Conservation (phyloP, 2,329 filamentous ascomycete species). For the Pseudocercospora pini-densiflorae region DNA sequence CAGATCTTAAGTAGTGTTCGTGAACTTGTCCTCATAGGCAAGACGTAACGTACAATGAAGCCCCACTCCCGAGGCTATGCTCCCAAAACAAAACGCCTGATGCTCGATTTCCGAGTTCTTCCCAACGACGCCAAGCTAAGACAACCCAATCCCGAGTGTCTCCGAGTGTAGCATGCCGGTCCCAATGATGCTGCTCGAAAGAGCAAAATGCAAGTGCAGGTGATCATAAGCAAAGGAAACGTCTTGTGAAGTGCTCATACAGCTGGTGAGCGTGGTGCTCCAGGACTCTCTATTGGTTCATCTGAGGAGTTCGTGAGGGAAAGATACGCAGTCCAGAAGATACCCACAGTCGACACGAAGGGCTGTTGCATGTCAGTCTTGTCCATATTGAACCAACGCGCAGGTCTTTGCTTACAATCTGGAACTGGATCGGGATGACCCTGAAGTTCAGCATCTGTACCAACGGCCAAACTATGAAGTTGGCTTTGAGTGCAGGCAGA, state of each 20-base stretch:
- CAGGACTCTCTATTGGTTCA: constrained; percentile 53
- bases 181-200: background rate
- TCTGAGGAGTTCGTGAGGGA: constrained; percentile 89
- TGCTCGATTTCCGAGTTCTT: background rate
- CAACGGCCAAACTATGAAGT: constrained; percentile 91
- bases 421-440: constrained; percentile 91
- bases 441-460: constrained; percentile 98
- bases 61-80: constrained; percentile 22
- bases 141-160: constrained; percentile 20
- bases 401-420: constrained; percentile 71
- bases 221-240: background rate
- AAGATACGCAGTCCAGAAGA: constrained; percentile 96
- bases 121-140: constrained; percentile 22
- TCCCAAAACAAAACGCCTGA: constrained; percentile 10
- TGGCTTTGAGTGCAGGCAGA: constrained; percentile 90
- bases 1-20: background rate
- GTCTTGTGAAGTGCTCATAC: background rate
- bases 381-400: background rate
- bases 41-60: background rate
- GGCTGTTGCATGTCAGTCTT: constrained; percentile 61
- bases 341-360: constrained; percentile 93
- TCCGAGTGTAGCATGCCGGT: constrained; percentile 12
- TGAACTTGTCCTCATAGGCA: background rate
- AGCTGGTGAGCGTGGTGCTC: constrained; percentile 16
- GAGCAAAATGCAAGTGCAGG: background rate